These are phyloP conservation scores for Mortierella sp. DNA, from an alignment of 371 early-diverging fungal genomes.

Conservation along the genomic window DNA sequence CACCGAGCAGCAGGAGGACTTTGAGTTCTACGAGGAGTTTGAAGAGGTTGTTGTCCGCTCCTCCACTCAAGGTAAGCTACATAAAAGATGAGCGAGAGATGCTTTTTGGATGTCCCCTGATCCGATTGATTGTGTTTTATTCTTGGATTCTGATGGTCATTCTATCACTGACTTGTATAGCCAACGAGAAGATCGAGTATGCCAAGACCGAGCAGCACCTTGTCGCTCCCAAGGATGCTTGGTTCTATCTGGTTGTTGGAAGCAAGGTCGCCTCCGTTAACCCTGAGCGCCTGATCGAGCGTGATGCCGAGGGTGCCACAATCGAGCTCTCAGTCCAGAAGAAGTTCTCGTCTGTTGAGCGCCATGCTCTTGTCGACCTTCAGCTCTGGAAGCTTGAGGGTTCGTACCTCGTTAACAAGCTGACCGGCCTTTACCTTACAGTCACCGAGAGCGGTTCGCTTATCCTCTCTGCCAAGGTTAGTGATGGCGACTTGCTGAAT, in stretches of 20 bases:
- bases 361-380: conserved; percentile 41
- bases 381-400: conserved; percentile 50
- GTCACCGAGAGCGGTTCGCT: conserved; percentile 14
- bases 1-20: conserved; percentile 30
- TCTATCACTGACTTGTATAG: background rate
- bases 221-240: conserved; percentile 30
- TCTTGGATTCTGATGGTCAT: background rate
- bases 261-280: conserved; percentile 35
- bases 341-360: conserved; percentile 33
- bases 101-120: background rate
- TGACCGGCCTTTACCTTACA: conserved; percentile 44
- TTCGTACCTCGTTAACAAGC: conserved; percentile 41
- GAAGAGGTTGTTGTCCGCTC: conserved; percentile 48
- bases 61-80: conserved; percentile 15
- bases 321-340: conserved; percentile 32
- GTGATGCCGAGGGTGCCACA: conserved; percentile 28
- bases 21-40: conserved; percentile 46
- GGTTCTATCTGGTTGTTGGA: conserved; percentile 46
- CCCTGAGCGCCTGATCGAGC: conserved; percentile 25
- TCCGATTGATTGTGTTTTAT: background rate
- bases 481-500: no score
- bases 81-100: background rate
- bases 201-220: conserved; percentile 35
- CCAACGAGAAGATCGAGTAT: conserved; percentile 36
- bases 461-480: conserved; percentile 18